Conservation (phyloP, 2,329 filamentous ascomycete species). For the Colletotrichum tabaci region DNA sequence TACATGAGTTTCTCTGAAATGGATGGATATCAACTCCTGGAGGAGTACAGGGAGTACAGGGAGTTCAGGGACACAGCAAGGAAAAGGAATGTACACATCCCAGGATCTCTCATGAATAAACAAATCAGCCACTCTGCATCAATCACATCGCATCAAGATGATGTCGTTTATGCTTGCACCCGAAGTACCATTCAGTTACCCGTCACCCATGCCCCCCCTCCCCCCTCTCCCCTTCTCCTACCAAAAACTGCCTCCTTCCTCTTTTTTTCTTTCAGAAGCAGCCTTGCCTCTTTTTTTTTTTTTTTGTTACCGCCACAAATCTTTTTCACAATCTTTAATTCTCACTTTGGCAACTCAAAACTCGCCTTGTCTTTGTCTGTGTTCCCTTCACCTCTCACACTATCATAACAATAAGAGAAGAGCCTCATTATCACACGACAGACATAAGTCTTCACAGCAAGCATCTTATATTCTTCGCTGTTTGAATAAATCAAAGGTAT, state of each 20-base stretch:
- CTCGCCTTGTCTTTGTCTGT: too few species aligned
- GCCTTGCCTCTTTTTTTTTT: neutral
- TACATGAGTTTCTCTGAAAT: too few species aligned
- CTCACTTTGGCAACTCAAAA: neutral
- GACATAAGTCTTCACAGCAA: too few species aligned
- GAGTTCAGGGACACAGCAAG: neutral
- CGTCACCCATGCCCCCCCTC: too few species aligned
- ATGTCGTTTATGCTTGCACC: neutral
- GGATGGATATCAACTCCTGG: too few species aligned
- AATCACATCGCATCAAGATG: neutral
- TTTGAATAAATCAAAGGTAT: too few species aligned
- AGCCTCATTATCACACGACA: too few species aligned
- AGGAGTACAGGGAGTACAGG: too few species aligned
- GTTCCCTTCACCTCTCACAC: too few species aligned
- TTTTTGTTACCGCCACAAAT: too few species aligned
- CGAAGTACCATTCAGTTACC: neutral
- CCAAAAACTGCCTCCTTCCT: conserved; percentile 1
- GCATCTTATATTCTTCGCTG: too few species aligned
- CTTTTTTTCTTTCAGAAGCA: neutral
- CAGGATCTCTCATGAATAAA: neutral
- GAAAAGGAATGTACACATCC: neutral
- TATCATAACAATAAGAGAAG: too few species aligned
- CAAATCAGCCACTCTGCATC: neutral
- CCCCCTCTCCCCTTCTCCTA: neutral
- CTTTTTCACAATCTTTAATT: neutral